Evolutionary conservation across 306 rosid genomes (phyloP), one percentile per base, ranked within the genome.

Genomic region (Quercus robur): DNA sequence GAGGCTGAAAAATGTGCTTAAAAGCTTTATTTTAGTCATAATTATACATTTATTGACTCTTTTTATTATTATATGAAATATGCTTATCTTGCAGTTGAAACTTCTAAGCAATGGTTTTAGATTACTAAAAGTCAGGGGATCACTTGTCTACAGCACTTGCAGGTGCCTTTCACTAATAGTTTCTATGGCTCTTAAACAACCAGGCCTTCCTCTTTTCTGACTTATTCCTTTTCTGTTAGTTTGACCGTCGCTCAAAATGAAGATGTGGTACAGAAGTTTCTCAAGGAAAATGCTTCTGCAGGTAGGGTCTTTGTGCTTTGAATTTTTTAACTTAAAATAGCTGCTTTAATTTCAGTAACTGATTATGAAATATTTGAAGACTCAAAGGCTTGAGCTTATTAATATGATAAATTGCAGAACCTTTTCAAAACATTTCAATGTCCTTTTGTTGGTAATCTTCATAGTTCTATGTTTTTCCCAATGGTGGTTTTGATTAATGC

Each of bases 101-200:
- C 97, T 95, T 66, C 92, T 95, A 26, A 81, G 77, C 26, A 95
- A 93, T 69, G 98, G 99, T 78, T 95, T 95, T 93, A 80, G 89
- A 73, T 85, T 91, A 82, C 89, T 93, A 54, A 95, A 91, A 88
- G 91, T 87, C 21, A 92, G 94, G 58, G 97, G 99, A 1, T 54
- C 85, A 68, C 97, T 95, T 18, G 82, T 95, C 87, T 95, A 91
- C 81, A 95, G 98, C 90, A 95, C 99, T 82, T 95, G 99, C 98
- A 93, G 97, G 99, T 95, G 72, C 81, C 73, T 72, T 82, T 74
- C 68, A 5, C 28, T 74, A 52, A 46, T 30, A 33, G 55, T 76
- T 56, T 52, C 70, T n/a, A 35, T 20, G 73, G 54, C 12, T 76
- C 56, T 54, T 70, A 31, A 15, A 46, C 54, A 49, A 49, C 54